phyloP scores from a whole-genome alignment of 2,329 filamentous ascomycete species.

The Moelleriella libera region DNA sequence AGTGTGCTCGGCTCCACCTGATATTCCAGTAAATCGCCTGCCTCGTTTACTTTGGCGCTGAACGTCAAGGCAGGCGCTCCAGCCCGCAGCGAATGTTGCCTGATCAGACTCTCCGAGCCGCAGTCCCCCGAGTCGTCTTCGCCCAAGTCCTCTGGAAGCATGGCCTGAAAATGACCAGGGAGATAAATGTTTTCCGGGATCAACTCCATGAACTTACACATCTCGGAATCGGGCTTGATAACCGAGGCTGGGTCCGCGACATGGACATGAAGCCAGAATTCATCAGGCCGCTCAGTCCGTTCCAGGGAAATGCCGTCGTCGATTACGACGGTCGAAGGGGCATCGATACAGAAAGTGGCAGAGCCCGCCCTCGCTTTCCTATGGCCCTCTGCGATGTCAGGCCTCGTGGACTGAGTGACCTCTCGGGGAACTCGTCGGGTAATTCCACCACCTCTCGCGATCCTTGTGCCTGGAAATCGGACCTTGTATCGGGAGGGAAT shows the following conservation, averaged over 20 bases:
- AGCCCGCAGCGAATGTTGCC: conserved; percentile 38
- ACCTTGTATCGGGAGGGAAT: conserved; percentile 48
- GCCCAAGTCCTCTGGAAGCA: conserved; percentile 33
- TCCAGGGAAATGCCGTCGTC: conserved; percentile 71
- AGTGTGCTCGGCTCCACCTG: conserved; percentile 39
- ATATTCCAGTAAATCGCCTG: conserved; percentile 38
- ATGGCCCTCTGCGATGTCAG: conserved; percentile 30
- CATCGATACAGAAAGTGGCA: conserved; percentile 61
- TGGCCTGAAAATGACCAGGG: conserved; percentile 40
- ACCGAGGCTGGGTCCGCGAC: conserved; percentile 66
- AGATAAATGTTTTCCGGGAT: conserved; percentile 47
- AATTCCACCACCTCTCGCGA: conserved; percentile 28
- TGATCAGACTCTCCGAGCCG: conserved; percentile 24
- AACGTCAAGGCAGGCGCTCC: conserved; percentile 44
- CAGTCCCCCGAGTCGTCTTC: conserved; percentile 14
- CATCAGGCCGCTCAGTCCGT: conserved; percentile 29
- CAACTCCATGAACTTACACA: conserved; percentile 47
- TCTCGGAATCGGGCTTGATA: conserved; percentile 41
- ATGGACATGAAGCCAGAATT: conserved; percentile 67
- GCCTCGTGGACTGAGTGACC: conserved; percentile 18
- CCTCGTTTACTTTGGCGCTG: conserved; percentile 39
- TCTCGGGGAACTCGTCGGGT: conserved; percentile 16
- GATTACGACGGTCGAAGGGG: conserved; percentile 50
- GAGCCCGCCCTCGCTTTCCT: conserved; percentile 45
- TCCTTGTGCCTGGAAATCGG: conserved; percentile 33